Evolutionary conservation across 352 stramenopile species (phyloP).

Genomic region (Phytophthora pisi): DNA sequence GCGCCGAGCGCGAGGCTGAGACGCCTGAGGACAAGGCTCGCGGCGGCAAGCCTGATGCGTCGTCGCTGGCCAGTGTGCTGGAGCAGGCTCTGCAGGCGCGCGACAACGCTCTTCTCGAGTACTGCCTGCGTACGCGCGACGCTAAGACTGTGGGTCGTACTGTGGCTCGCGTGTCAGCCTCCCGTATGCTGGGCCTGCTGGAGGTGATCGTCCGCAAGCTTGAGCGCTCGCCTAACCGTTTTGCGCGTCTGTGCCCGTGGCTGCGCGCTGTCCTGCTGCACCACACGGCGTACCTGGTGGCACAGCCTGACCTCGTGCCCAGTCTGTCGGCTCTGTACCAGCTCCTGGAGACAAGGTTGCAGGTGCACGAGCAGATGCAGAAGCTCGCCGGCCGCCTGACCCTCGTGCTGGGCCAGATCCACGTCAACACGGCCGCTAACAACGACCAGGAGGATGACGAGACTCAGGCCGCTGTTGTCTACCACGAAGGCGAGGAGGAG

Average conservation of each 20-base stretch:
- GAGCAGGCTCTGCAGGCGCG: constrained; percentile 87
- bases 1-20: constrained; percentile 50
- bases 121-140: constrained; percentile 80
- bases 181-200: constrained; percentile 78
- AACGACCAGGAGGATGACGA: constrained; percentile 49
- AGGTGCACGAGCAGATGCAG: constrained; percentile 84
- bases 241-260: constrained; percentile 80
- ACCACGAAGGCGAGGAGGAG: constrained; percentile 65
- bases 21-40: constrained; percentile 34
- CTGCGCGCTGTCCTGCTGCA: constrained; percentile 82
- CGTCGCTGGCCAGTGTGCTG: constrained; percentile 80
- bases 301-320: constrained; percentile 82
- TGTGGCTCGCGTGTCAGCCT: constrained; percentile 74
- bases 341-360: constrained; percentile 79
- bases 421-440: constrained; percentile 60
- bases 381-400: constrained; percentile 83
- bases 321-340: constrained; percentile 86
- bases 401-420: constrained; percentile 84
- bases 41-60: constrained; percentile 73
- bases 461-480: constrained; percentile 63
- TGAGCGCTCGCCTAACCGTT: constrained; percentile 80
- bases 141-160: constrained; percentile 77
- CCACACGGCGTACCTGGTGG: constrained; percentile 87
- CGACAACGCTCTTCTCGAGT: constrained; percentile 88
- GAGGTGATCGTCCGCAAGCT: constrained; percentile 86